Conservation (phyloP, 2,329 filamentous ascomycete species). For the Coniochaeta prunicola region DNA sequence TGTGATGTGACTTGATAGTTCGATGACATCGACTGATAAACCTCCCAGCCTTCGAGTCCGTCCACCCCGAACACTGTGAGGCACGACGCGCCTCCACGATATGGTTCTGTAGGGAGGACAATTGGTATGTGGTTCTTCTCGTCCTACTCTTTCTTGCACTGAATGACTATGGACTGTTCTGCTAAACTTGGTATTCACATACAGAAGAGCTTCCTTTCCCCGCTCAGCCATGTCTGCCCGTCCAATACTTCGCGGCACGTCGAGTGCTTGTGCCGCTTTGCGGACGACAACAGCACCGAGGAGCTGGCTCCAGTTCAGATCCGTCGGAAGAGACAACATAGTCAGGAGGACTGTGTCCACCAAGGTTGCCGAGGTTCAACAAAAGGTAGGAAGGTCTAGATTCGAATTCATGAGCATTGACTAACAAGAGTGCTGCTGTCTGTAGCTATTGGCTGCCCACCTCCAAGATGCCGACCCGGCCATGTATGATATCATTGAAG, state of each 20-base stretch:
- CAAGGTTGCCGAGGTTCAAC: slow-evolving; percentile 46
- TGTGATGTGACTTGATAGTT: slow-evolving; percentile 1
- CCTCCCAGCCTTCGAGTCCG: not conserved
- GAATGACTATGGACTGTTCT: not conserved
- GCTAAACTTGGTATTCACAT: not conserved
- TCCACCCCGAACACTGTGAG: not conserved
- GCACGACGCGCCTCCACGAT: not conserved
- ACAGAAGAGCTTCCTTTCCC: not conserved
- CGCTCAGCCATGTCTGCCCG: slow-evolving; percentile 34
- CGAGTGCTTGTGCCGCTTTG: slow-evolving; percentile 30
- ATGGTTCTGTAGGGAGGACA: not conserved
- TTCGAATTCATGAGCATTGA: too few relatives aligned
- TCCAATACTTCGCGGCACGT: slow-evolving; percentile 36
- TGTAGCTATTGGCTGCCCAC: slow-evolving; percentile 68
- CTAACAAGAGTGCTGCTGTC: too few relatives aligned
- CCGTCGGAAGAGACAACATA: slow-evolving; percentile 8
- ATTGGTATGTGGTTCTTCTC: not conserved
- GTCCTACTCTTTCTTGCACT: too few relatives aligned
- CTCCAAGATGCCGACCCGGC: slow-evolving; percentile 80
- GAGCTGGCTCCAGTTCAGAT: slow-evolving; percentile 20
- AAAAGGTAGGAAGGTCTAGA: slow-evolving; percentile 45
- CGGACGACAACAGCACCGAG: slow-evolving; percentile 26
- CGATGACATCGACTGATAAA: slow-evolving; percentile 2
- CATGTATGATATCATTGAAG: slow-evolving; percentile 84
- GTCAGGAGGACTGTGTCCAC: slow-evolving; percentile 37